These are phyloP conservation scores for Talaromyces sp. DNA, from an alignment of 2,329 filamentous ascomycete genomes.

Conservation along the genomic window DNA sequence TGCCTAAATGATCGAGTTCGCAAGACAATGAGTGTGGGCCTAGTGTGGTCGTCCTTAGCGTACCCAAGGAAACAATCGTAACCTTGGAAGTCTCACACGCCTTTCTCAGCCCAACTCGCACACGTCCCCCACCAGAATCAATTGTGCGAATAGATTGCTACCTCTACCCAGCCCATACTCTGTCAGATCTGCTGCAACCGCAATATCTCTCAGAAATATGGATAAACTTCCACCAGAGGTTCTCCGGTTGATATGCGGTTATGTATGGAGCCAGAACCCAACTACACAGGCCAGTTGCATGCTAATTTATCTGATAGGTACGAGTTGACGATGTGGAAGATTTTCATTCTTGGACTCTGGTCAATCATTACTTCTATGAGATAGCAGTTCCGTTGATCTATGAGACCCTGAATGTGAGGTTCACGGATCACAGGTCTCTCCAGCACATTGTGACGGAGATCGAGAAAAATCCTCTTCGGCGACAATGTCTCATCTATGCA, in stretches of 20 bases:
- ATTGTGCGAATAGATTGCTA: too few species aligned
- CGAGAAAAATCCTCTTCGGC: not conserved
- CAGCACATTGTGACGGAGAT: constrained; percentile 6
- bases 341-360: constrained; percentile 1
- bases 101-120: too few species aligned
- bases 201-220: constrained; percentile 19
- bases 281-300: not conserved
- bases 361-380: constrained; percentile 3
- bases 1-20: too few species aligned
- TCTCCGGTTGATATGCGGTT: constrained; percentile 5
- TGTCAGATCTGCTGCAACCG: too few species aligned
- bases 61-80: too few species aligned
- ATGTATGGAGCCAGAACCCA: not conserved
- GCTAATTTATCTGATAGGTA: not conserved
- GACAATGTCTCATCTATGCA: not conserved
- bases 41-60: too few species aligned
- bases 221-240: constrained; percentile 25
- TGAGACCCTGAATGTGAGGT: constrained; percentile 7
- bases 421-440: constrained; percentile 3
- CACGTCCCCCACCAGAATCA: too few species aligned
- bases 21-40: too few species aligned
- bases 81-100: too few species aligned
- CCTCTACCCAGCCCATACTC: too few species aligned
- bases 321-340: not conserved
- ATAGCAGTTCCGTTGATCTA: not conserved